Evolutionary conservation across 371 early-diverging fungal species (phyloP), one percentile per base, ranked within the genome.

Genomic region (Ordospora pajunii): DNA sequence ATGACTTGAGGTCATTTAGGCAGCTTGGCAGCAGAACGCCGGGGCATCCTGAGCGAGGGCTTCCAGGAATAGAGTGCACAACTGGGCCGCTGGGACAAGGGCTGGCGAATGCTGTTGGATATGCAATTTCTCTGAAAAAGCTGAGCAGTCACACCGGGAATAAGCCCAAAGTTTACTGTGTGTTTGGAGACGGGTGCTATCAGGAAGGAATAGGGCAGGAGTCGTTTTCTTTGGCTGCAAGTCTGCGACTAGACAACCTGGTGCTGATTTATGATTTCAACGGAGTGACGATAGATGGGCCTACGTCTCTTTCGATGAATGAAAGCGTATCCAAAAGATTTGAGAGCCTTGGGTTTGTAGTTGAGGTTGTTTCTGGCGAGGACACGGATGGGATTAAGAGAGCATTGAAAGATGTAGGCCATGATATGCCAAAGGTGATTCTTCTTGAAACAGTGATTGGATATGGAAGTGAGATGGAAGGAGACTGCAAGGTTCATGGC

Each of bases 1-100:
- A 93, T 23, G 99, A 98, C 80, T 87, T 97, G 78, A 91, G 92
- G 87, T 69, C 87, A 67, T 96, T 96, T 88, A 90, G 99, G 79
- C 91, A 92, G 82, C 75, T 93, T 11, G 87, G 88, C 76, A 89
- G 90, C 83, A 58, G 27, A 27, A 86, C 79, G 23, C 77, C 81
- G 22, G 79, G 79, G 9, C 78, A 82, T 73, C 80, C 80, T 19
- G 78, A 78, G 67, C 58, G 45, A 90, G 90, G 78, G 91, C 92
- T 51, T 94, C 94, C 22, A 94, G 95, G 95, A 51, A 89, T 97
- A 79, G 99, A 98, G 84, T 93, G 93, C 32, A 92, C 96, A 58
- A 96, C 99, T 43, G 99, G 97, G 46, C 99, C 99, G 50, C 89
- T 98, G 37, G 99, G 99, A 65, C 97, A 97, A 89, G 99, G 93